phyloP scores from a whole-genome alignment of 1,284 basidiomycete genomes.

The Ustilago nuda region DNA sequence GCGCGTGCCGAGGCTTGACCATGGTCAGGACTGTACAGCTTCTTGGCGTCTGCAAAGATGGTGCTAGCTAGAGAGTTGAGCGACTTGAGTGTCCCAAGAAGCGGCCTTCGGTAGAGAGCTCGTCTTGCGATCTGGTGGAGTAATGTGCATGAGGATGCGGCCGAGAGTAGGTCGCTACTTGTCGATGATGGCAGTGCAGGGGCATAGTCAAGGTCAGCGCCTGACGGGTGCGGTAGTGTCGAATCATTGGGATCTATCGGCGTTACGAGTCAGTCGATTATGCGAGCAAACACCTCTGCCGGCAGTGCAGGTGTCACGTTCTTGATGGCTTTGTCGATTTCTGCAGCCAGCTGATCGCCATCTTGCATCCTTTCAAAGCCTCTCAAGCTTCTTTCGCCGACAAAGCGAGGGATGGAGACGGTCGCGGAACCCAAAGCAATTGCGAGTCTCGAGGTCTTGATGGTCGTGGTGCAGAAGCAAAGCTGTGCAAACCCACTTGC shows the following conservation, averaged over 20 bases:
- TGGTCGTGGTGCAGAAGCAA: conserved; percentile 4
- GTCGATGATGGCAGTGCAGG: conserved; percentile 18
- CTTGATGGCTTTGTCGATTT: neutral
- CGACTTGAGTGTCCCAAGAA: conserved; percentile 27
- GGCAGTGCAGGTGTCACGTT: conserved; percentile 25
- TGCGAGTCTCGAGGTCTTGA: neutral
- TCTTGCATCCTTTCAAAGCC: neutral
- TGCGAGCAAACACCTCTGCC: conserved; percentile 31
- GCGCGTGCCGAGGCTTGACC: neutral
- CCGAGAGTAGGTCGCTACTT: conserved; percentile 20
- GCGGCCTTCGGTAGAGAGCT: conserved; percentile 18
- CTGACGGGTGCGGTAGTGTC: conserved; percentile 26
- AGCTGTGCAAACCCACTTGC: neutral
- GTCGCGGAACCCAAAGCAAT: neutral
- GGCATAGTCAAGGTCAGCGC: conserved; percentile 15
- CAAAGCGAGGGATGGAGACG: neutral
- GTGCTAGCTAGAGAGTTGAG: conserved; percentile 27
- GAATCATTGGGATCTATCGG: conserved; percentile 25
- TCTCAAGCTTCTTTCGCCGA: neutral
- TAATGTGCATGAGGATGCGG: conserved; percentile 13
- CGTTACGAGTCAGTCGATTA: conserved; percentile 25
- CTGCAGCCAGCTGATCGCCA: neutral
- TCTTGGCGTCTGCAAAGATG: conserved; percentile 19
- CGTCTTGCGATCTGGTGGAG: conserved; percentile 20
- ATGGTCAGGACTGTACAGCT: neutral